Base-by-base conservation (phyloP, 2,329 filamentous ascomycete species). In the Trichoderma sp. region DNA sequence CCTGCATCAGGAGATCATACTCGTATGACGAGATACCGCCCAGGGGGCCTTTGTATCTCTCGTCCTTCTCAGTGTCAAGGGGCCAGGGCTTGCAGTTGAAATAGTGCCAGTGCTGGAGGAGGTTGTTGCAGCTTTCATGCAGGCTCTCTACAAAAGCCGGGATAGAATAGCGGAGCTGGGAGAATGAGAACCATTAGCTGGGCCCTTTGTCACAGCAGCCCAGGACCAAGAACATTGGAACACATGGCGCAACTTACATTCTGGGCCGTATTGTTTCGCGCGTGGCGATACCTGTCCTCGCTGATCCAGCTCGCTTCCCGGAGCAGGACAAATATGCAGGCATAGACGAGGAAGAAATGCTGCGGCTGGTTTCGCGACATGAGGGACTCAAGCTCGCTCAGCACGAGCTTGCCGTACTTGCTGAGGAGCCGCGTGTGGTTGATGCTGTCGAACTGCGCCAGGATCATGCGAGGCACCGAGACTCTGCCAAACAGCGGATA, bases 31-130 rank as follows among this genome's bases (percentile, higher is more conserved):
- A 67, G 26, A 82, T 69, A 1, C 65, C 59, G n/a, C 67, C 70
- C 64, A 79, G 69, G 2, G 72, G 69, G 9, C 72, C 69, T 50
- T 71, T 70, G 52, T 68, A 67, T 3, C 70, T 69, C 7, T 71
- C 65, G 47, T 71, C 66, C 0, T 76, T 73, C n/a, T 77, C 71
- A 17, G 72, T 68, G 1, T 56, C 56, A 7, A 63, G 26, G 2
- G 74, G 72, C 72, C 72, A 74, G 6, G 59, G 24, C 26, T 75
- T 69, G 39, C 75, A 76, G 64, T 79, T 80, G 71, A 79, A 84
- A 68, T 84, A 84, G 56, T 82, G 80, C 83, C 83, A 85, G 61
- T 83, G 75, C 12, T 74, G 72, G 1, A 85, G 78, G 30, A 84
- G 72, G 59, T 78, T 78, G 57, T 80, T 82, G 30, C 78, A 81